Base-by-base conservation (phyloP, 495 filamentous ascomycete species). In the Xeromyces bisporus region DNA sequence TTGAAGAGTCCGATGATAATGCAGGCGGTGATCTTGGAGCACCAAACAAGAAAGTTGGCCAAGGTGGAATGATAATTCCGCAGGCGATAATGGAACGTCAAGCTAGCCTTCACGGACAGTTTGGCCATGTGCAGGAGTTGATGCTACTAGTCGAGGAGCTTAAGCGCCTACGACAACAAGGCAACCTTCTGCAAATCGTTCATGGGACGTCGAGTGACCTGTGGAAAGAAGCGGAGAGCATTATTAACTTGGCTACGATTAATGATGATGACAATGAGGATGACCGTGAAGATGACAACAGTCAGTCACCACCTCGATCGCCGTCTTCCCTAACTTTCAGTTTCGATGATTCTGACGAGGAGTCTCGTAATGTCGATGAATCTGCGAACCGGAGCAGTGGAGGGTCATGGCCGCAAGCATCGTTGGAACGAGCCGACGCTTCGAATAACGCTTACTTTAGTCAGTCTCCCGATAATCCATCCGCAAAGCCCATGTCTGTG, bases 211-310 rank as follows among this genome's bases (percentile, higher is more conserved):
- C 73, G 7, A 60, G 62, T 31, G 60, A 67, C 26, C 58, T 84
- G 23, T 92, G 80, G 77, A 75, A 78, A 44, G 83, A 92, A 50
- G 83, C 83, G 4, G 81, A 92, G 46, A 75, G 77, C 10, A 87
- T 92, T 28, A 83, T 92, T 40, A 77, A 80, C 18, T 60, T 92
- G 7, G 83, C 83, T 18, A 84, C 80, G 2, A 71, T 83, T 18
- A 77, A 89, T 35, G 80, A 89, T 28, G 82, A 87, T 23, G n/a
- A n/a, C n/a, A n/a, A n/a, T n/a, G n/a, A n/a, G n/a, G n/a, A n/a
- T n/a, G n/a, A n/a, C n/a, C n/a, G n/a, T n/a, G n/a, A n/a, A n/a
- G n/a, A n/a, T n/a, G 69, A 77, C 12, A 52, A 60, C 15, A 50
- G 49, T 12, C 47, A 51, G 15, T 56, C 63, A 0, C 60, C 62